A percentile compares a stretch with the other conserved stretches of the same genome.
phyloP scores from a whole-genome alignment of 2,329 filamentous ascomycete species.

The Plectosphaerella sp. region DNA sequence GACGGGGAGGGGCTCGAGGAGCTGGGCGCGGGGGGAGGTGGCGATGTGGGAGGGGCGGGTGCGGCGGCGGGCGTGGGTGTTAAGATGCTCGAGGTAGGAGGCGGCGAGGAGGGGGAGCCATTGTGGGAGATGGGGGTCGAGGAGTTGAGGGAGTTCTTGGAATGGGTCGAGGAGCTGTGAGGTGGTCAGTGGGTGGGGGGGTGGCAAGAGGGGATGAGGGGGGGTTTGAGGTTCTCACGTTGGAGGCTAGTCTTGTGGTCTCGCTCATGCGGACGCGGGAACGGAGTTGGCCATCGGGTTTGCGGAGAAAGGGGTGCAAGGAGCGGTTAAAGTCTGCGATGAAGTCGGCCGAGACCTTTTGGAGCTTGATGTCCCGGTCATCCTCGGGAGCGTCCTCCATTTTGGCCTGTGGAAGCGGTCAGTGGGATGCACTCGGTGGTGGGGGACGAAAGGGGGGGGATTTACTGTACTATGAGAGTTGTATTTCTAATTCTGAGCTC shows the following conservation, averaged over 20 bases:
- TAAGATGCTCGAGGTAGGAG: slow-evolving; percentile 68
- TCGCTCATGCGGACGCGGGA: slow-evolving; percentile 46
- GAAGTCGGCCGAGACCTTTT: slow-evolving; percentile 55
- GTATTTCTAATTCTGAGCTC: too few species aligned
- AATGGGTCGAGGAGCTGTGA: slow-evolving; percentile 73
- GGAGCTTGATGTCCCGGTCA: slow-evolving; percentile 58
- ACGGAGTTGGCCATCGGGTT: slow-evolving; percentile 43
- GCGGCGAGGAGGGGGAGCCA: slow-evolving; percentile 72
- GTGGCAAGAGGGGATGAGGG: too few species aligned
- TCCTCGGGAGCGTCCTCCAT: slow-evolving; percentile 54
- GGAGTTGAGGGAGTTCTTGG: slow-evolving; percentile 89
- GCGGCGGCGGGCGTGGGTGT: slow-evolving; percentile 30
- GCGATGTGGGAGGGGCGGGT: slow-evolving; percentile 5
- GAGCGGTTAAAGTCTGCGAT: slow-evolving; percentile 53
- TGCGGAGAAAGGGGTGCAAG: slow-evolving; percentile 48
- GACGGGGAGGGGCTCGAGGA: slow-evolving; percentile 54
- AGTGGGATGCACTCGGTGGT: too few species aligned
- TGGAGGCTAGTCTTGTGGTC: slow-evolving; percentile 39
- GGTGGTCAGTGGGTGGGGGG: slow-evolving; percentile 6
- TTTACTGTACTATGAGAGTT: too few species aligned
- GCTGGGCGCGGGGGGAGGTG: slow-evolving; percentile 27
- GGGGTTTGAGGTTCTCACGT: too few species aligned
- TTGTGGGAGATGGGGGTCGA: slow-evolving; percentile 76
- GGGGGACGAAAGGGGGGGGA: too few species aligned
- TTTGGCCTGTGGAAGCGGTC: slow-evolving; percentile 20